Conservation (phyloP, 371 early-diverging fungal genomes). For the Nematocida sp. region DNA sequence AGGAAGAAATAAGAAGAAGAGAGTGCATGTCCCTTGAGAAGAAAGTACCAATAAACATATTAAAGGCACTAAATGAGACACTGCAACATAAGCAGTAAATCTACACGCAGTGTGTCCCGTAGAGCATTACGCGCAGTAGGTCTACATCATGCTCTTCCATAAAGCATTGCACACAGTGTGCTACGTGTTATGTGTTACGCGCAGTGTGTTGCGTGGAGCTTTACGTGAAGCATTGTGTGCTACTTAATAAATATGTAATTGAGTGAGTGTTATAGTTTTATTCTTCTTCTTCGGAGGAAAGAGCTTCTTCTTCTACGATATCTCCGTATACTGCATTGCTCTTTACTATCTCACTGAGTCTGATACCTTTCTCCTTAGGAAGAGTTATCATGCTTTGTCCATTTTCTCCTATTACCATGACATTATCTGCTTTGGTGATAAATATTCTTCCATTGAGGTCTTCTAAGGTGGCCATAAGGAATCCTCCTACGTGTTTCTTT, state of each 20-base stretch:
- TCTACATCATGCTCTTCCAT: too few relatives aligned
- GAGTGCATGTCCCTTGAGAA: constrained; percentile 46
- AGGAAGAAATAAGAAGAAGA: constrained; percentile 43
- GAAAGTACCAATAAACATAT: constrained; percentile 29
- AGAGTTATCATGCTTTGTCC: constrained; percentile 68
- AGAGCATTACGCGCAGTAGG: too few relatives aligned
- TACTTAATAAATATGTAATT: too few relatives aligned
- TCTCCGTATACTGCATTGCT: constrained; percentile 64
- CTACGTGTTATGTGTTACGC: too few relatives aligned
- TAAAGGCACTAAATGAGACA: neutral
- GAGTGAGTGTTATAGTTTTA: too few relatives aligned
- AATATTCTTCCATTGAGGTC: constrained; percentile 79
- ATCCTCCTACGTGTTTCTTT: constrained; percentile 91
- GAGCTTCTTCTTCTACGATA: constrained; percentile 27
- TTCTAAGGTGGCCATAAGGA: constrained; percentile 85
- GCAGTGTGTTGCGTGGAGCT: too few relatives aligned
- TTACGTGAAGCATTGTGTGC: too few relatives aligned
- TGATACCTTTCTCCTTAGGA: constrained; percentile 66
- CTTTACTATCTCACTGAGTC: constrained; percentile 56
- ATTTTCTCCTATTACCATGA: constrained; percentile 79
- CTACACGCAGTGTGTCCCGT: too few relatives aligned
- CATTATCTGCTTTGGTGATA: constrained; percentile 81
- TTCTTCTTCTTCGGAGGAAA: neutral
- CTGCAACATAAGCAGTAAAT: neutral
- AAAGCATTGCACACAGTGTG: too few relatives aligned